Percentiles rank a stretch among this genome's conserved stretches.
Conservation (phyloP, 2,329 filamentous ascomycete species). For the Arthrobotrys entomopaga region DNA sequence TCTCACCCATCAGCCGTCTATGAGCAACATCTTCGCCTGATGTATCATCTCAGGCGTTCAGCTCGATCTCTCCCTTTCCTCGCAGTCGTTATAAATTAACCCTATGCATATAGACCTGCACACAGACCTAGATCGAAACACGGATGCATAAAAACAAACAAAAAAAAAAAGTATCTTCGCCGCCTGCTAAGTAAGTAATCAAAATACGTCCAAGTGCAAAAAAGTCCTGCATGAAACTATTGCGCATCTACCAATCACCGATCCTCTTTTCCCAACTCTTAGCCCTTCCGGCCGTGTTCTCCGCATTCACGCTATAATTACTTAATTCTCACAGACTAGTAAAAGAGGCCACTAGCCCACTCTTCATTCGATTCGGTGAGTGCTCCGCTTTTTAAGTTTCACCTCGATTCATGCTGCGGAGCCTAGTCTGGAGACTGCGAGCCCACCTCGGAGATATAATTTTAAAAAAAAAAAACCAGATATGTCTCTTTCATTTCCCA, state of each 20-base stretch:
- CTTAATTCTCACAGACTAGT: too few relatives aligned
- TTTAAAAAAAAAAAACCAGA: slow-evolving; percentile 3
- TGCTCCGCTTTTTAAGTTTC: slow-evolving; percentile 4
- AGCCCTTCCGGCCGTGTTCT: slow-evolving; percentile 18
- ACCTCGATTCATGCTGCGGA: slow-evolving; percentile 1
- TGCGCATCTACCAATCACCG: neutral
- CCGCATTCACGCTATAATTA: slow-evolving; percentile 13
- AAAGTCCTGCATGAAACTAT: neutral
- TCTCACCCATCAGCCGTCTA: too few relatives aligned
- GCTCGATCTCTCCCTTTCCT: too few relatives aligned
- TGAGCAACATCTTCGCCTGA: too few relatives aligned
- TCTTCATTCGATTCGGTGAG: neutral
- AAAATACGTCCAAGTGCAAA: neutral
- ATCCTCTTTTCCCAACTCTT: slow-evolving; percentile 4
- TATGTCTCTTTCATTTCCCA: neutral
- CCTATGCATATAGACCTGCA: too few relatives aligned
- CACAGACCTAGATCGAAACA: too few relatives aligned
- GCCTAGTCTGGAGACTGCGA: too few relatives aligned
- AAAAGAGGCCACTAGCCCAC: too few relatives aligned
- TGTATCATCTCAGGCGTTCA: too few relatives aligned
- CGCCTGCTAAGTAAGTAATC: slow-evolving; percentile 3
- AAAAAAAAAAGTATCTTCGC: neutral
- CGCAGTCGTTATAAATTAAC: too few relatives aligned
- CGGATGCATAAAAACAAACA: too few relatives aligned
- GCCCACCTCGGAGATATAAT: slow-evolving; percentile 23